Conservation (phyloP, 2,329 filamentous ascomycete species). For the Septoria petroselini region DNA sequence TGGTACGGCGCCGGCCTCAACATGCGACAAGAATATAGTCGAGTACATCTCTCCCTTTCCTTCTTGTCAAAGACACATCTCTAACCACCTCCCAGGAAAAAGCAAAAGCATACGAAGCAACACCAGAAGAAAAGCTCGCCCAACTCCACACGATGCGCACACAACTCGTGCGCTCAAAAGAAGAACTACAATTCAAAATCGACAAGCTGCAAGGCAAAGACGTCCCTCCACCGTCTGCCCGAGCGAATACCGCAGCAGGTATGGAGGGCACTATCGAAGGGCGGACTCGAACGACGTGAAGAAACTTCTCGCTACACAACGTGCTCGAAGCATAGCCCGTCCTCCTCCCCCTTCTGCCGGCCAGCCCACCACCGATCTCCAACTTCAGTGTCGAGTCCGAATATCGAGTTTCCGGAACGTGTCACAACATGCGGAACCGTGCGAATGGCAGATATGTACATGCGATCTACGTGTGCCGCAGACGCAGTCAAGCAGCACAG, state of each 20-base stretch:
- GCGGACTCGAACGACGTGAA: conserved; percentile 5
- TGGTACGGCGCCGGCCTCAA: conserved; percentile 61
- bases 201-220: conserved; percentile 46
- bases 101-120: conserved; percentile 44
- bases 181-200: conserved; percentile 57
- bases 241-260: not conserved
- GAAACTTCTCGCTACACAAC: not conserved
- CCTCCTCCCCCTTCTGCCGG: not conserved
- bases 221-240: not conserved
- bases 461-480: too few species aligned
- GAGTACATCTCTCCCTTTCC: conserved; percentile 42
- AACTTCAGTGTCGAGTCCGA: too few species aligned
- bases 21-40: conserved; percentile 49
- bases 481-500: too few species aligned
- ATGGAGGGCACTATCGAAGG: conserved; percentile 11
- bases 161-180: conserved; percentile 51
- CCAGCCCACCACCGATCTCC: not conserved
- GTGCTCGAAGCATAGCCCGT: not conserved
- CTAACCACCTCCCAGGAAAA: conserved; percentile 44
- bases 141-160: conserved; percentile 51
- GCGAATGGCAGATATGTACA: too few species aligned
- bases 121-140: conserved; percentile 55
- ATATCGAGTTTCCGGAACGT: too few species aligned
- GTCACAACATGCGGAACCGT: too few species aligned
- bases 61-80: not conserved